phyloP scores from a whole-genome alignment of 1,284 basidiomycete genomes.

The Leccinum insigne region DNA sequence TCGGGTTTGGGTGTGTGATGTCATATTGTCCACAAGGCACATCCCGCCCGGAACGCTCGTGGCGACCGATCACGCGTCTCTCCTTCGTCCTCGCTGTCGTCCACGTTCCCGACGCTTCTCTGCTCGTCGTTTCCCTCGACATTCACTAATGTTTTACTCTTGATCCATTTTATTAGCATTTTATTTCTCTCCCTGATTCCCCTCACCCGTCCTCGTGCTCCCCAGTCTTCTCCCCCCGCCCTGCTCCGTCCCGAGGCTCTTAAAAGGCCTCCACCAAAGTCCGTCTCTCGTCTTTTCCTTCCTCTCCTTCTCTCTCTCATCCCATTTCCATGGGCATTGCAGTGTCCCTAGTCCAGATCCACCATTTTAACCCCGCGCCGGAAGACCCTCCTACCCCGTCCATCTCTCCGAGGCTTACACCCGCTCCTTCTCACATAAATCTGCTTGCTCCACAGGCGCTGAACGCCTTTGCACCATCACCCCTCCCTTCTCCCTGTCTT shows the following conservation, averaged over 20 bases:
- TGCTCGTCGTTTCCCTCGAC: slow-evolving; percentile 14
- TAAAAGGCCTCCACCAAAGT: slow-evolving; percentile 28
- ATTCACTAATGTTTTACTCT: slow-evolving; percentile 21
- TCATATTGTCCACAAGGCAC: background rate
- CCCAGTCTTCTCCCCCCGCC: slow-evolving; percentile 29
- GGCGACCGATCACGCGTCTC: slow-evolving; percentile 25
- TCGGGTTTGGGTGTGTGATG: background rate
- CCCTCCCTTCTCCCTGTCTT: slow-evolving; percentile 26
- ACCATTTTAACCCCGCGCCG: slow-evolving; percentile 21
- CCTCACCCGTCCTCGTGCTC: slow-evolving; percentile 28
- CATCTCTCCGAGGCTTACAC: slow-evolving; percentile 16
- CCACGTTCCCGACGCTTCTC: slow-evolving; percentile 19
- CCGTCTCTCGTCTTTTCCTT: slow-evolving; percentile 11
- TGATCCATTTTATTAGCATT: slow-evolving; percentile 22
- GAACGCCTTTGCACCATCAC: slow-evolving; percentile 25
- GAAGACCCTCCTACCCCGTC: slow-evolving; percentile 17
- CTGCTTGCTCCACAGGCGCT: slow-evolving; percentile 22
- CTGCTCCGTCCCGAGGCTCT: slow-evolving; percentile 23
- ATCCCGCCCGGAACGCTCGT: slow-evolving; percentile 22
- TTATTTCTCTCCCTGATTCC: slow-evolving; percentile 20
- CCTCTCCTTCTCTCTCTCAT: slow-evolving; percentile 10
- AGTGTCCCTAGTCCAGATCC: slow-evolving; percentile 37
- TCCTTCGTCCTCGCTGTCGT: slow-evolving; percentile 19
- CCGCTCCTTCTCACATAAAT: slow-evolving; percentile 30
- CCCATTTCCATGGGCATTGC: slow-evolving; percentile 28